Percentiles rank a stretch among this genome's conserved stretches.
Evolutionary conservation across 495 filamentous ascomycete species (phyloP).

Genomic region (Neurospora sp.): DNA sequence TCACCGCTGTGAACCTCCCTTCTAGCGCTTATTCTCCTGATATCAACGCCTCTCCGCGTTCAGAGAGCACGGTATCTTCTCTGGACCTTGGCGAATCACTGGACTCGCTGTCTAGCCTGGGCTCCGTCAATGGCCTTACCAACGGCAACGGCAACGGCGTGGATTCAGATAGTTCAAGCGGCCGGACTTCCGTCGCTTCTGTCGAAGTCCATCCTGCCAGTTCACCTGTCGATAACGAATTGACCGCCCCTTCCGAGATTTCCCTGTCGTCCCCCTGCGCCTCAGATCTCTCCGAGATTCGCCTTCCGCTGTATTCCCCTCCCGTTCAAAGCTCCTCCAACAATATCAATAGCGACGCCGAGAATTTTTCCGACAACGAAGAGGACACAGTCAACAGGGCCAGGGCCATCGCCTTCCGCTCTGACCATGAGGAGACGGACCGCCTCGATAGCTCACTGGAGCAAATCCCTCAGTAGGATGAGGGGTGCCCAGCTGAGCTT

Average conservation of each 20-base stretch:
- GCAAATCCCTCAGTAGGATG: background rate
- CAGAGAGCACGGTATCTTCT: background rate
- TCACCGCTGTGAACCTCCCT: background rate
- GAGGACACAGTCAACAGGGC: background rate
- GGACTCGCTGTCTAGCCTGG: background rate
- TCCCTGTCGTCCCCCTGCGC: background rate
- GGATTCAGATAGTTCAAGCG: background rate
- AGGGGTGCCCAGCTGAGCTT: background rate
- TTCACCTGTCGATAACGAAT: background rate
- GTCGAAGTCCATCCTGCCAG: background rate
- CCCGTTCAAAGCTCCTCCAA: background rate
- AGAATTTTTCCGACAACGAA: background rate
- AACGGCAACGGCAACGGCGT: background rate
- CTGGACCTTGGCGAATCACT: background rate
- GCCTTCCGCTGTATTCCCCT: background rate
- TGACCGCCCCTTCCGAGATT: background rate
- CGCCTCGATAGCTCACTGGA: background rate
- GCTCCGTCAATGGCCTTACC: background rate
- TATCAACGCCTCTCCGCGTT: background rate
- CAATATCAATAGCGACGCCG: background rate
- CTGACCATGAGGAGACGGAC: background rate
- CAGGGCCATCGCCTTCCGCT: background rate
- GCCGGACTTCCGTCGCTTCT: background rate
- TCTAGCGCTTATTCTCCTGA: background rate
- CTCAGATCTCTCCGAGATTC: background rate